These are phyloP conservation scores for Paracoccidioides lutzii DNA, from an alignment of 2,329 filamentous ascomycete genomes.

Conservation along the genomic window DNA sequence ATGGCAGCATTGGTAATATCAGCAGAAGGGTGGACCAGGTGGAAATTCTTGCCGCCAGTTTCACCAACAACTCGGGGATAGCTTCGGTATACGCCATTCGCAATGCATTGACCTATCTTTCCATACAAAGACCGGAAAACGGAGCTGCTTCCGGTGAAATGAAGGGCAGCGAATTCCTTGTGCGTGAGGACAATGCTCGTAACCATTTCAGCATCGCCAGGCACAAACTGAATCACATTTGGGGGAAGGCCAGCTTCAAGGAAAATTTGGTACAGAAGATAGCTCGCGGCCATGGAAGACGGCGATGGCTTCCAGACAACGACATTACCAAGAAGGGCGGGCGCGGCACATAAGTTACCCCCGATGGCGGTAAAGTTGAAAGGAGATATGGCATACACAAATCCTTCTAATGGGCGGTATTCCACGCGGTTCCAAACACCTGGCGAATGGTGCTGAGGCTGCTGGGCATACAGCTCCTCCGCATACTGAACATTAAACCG, in stretches of 20 bases:
- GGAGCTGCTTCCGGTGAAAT: constrained; percentile 85
- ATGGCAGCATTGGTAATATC: constrained; percentile 66
- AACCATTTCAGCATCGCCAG: constrained; percentile 71
- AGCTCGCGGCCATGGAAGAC: constrained; percentile 75
- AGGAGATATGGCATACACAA: constrained; percentile 83
- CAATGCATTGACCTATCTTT: constrained; percentile 67
- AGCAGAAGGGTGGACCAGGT: constrained; percentile 64
- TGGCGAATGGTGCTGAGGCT: constrained; percentile 68
- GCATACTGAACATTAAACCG: constrained; percentile 79
- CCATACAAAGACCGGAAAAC: constrained; percentile 85
- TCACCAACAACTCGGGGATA: constrained; percentile 85
- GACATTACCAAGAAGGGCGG: constrained; percentile 83
- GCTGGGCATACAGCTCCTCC: constrained; percentile 74
- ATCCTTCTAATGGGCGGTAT: constrained; percentile 87
- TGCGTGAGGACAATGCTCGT: constrained; percentile 65
- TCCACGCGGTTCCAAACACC: constrained; percentile 88
- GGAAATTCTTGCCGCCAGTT: constrained; percentile 90
- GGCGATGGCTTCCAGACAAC: constrained; percentile 95
- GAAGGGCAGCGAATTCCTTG: constrained; percentile 72
- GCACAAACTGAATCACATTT: constrained; percentile 85
- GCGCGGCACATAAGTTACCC: constrained; percentile 69
- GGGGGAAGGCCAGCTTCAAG: constrained; percentile 78
- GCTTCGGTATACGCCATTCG: constrained; percentile 64
- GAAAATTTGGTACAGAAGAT: constrained; percentile 78
- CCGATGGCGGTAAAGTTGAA: constrained; percentile 97